Evolutionary conservation across 1,139 yeast species (phyloP).

Genomic region (Suhomyces guaymorum): DNA sequence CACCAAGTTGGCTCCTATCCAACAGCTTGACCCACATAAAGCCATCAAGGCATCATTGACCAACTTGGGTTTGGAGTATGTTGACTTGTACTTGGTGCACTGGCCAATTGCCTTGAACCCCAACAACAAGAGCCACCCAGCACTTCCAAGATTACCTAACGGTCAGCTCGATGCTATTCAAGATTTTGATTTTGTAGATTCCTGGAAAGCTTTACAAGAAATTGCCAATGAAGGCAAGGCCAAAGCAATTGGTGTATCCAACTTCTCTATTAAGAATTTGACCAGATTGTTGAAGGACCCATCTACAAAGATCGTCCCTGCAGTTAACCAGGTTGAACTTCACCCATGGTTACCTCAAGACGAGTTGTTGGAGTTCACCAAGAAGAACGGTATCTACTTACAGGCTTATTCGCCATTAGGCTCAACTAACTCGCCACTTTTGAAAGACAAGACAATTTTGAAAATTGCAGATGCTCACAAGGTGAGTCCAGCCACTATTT

Average conservation of each 20-base stretch:
- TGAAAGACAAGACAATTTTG: slow-evolving; percentile 17
- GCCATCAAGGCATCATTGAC: slow-evolving; percentile 64
- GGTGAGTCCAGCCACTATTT: slow-evolving; percentile 18
- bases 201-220: slow-evolving; percentile 19
- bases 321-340: slow-evolving; percentile 23
- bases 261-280: slow-evolving; percentile 20
- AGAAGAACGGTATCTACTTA: slow-evolving; percentile 18
- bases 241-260: slow-evolving; percentile 24
- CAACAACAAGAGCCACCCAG: slow-evolving; percentile 22
- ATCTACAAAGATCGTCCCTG: slow-evolving; percentile 20
- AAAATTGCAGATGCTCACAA: slow-evolving; percentile 19
- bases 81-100: slow-evolving; percentile 81
- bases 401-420: slow-evolving; percentile 29
- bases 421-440: slow-evolving; percentile 21
- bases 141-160: slow-evolving; percentile 22
- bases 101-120: slow-evolving; percentile 66
- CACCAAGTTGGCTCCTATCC: slow-evolving; percentile 75
- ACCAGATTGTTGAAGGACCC: slow-evolving; percentile 19
- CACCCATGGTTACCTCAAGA: slow-evolving; percentile 27
- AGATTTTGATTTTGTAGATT: slow-evolving; percentile 18
- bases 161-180: slow-evolving; percentile 12
- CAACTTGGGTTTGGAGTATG: slow-evolving; percentile 73
- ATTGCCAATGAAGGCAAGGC: slow-evolving; percentile 16
- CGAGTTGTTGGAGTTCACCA: slow-evolving; percentile 18
- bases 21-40: slow-evolving; percentile 58